Conservation (phyloP, 441 rosid genomes). For the Populus trichocarpa region DNA sequence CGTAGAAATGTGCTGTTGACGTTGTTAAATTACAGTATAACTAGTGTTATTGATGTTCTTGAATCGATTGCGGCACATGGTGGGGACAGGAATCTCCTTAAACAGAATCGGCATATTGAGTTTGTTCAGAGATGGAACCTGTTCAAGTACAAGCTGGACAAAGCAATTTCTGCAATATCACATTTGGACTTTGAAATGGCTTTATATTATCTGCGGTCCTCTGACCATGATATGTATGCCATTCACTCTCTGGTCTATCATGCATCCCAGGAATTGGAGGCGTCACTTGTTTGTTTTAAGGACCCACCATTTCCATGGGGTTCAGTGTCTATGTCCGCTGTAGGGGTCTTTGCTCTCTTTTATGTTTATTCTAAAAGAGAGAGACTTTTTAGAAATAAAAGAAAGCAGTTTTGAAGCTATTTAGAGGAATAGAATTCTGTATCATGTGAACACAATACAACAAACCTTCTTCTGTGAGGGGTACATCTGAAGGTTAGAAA, state of each 20-base stretch:
- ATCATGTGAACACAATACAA: conserved; percentile 28
- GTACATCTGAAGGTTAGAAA: conserved; percentile 12
- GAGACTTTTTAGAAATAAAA: conserved; percentile 67
- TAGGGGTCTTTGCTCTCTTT: conserved; percentile 50
- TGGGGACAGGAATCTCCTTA: conserved; percentile 69
- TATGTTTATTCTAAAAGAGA: conserved; percentile 57
- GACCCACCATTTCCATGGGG: conserved; percentile 94
- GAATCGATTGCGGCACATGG: conserved; percentile 72
- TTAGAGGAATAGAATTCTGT: conserved; percentile 27
- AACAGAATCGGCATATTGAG: conserved; percentile 53
- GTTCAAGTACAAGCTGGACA: conserved; percentile 82
- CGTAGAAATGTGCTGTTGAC: conserved; percentile 76
- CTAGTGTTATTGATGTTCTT: conserved; percentile 72
- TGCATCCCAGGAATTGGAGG: conserved; percentile 81
- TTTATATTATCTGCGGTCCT: conserved; percentile 66
- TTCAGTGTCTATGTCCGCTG: conserved; percentile 47
- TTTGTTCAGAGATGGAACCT: conserved; percentile 80
- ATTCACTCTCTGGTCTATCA: conserved; percentile 73
- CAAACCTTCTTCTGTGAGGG: conserved; percentile 19
- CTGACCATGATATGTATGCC: conserved; percentile 74
- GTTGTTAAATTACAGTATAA: conserved; percentile 65
- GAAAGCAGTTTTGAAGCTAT: conserved; percentile 84
- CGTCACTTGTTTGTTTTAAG: conserved; percentile 81
- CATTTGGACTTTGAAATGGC: conserved; percentile 85
- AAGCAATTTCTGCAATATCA: conserved; percentile 73